phyloP scores from a whole-genome alignment of 345 rosid genomes.

The Pistacia atlantica region DNA sequence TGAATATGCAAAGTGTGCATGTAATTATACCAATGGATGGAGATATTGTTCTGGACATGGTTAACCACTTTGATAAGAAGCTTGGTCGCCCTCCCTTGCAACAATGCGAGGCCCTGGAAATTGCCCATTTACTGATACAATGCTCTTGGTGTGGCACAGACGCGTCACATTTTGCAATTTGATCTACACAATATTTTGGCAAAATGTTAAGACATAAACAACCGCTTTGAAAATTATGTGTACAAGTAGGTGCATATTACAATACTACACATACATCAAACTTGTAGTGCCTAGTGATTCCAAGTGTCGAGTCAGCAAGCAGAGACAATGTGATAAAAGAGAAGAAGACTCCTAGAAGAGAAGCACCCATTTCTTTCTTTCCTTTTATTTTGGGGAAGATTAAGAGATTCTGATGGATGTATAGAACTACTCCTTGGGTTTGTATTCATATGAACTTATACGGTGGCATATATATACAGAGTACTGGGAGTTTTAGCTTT shows the following conservation, averaged over 20 bases:
- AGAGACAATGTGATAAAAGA: slow-evolving; percentile 26
- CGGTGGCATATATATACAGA: not conserved
- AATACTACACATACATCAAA: slow-evolving; percentile 50
- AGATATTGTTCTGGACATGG: slow-evolving; percentile 51
- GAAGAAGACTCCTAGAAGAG: slow-evolving; percentile 19
- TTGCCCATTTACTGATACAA: slow-evolving; percentile 59
- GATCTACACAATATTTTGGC: slow-evolving; percentile 26
- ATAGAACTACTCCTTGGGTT: not conserved
- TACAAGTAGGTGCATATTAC: not conserved
- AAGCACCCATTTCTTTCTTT: not conserved
- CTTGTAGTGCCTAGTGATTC: slow-evolving; percentile 70
- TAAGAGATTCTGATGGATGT: not conserved
- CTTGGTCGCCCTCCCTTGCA: slow-evolving; percentile 64
- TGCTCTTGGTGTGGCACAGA: slow-evolving; percentile 57
- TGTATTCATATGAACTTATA: not conserved
- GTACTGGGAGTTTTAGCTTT: not conserved
- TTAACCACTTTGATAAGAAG: slow-evolving; percentile 56
- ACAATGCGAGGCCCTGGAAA: slow-evolving; percentile 58
- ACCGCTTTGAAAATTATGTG: not conserved
- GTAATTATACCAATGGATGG: slow-evolving; percentile 52
- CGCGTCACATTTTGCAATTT: slow-evolving; percentile 48
- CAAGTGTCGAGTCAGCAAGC: slow-evolving; percentile 40
- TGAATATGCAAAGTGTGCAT: not conserved
- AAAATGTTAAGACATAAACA: not conserved
- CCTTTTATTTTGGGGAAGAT: not conserved